These are phyloP conservation scores for Annona cherimola DNA, from an alignment of 164 flowering plant species.

Conservation along the genomic window DNA sequence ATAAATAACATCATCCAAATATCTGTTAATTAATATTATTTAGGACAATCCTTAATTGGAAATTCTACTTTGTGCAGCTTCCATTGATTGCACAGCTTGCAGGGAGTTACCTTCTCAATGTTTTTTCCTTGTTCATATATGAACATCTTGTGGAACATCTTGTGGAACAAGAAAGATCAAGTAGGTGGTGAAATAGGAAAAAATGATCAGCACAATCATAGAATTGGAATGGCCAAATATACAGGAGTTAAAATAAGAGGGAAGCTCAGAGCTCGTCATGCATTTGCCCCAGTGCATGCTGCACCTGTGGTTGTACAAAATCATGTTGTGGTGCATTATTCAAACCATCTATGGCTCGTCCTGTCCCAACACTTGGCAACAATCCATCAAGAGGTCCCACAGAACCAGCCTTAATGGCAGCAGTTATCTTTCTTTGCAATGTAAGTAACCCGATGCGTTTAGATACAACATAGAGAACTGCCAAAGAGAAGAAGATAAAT, in stretches of 20 bases:
- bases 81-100: too few species aligned
- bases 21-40: too few species aligned
- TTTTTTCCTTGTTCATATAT: too few species aligned
- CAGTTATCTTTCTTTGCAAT: conserved; percentile 60
- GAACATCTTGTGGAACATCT: too few species aligned
- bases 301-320: conserved; percentile 28
- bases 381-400: conserved; percentile 26
- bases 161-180: too few species aligned
- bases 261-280: conserved; percentile 32
- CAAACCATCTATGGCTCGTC: conserved; percentile 25
- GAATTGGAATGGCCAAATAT: background rate
- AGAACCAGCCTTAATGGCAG: conserved; percentile 63
- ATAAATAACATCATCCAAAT: too few species aligned
- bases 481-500: conserved; percentile 59
- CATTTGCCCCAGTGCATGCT: conserved; percentile 27
- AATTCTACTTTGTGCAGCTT: too few species aligned
- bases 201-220: background rate
- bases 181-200: too few species aligned
- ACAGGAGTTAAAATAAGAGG: background rate
- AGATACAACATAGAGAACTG: conserved; percentile 83
- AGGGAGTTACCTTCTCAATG: too few species aligned
- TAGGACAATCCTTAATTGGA: too few species aligned
- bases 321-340: conserved; percentile 25
- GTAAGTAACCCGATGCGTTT: conserved; percentile 74
- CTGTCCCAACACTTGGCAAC: conserved; percentile 16